phyloP scores from a whole-genome alignment of 495 filamentous ascomycete species.

The Haplographium delicatum region DNA sequence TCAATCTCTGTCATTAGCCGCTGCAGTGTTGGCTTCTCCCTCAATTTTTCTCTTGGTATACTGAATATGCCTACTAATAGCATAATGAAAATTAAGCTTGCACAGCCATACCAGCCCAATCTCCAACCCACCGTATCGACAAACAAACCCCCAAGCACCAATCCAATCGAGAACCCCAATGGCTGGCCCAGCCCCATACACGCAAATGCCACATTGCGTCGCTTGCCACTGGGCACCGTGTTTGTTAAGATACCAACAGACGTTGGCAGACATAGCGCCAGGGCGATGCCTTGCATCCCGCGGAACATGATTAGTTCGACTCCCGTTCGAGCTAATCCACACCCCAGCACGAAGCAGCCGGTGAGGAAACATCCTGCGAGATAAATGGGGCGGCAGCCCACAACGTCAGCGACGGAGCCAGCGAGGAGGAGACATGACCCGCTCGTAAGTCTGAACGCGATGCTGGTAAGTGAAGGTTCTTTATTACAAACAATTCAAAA shows the following conservation, averaged over 20 bases:
- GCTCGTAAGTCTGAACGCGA: conserved; percentile 33
- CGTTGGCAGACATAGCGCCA: conserved; percentile 46
- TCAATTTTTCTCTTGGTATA: conserved; percentile 27
- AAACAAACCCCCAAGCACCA: conserved; percentile 50
- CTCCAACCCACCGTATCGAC: conserved; percentile 40
- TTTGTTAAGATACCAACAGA: conserved; percentile 44
- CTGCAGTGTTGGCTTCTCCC: not conserved
- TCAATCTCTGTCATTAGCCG: conserved; percentile 35
- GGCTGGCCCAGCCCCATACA: conserved; percentile 43
- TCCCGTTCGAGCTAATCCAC: conserved; percentile 39
- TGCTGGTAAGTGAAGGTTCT: no score
- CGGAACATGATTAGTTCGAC: conserved; percentile 48
- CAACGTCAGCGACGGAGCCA: conserved; percentile 46
- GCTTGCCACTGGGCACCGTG: conserved; percentile 36
- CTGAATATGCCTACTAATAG: conserved; percentile 22
- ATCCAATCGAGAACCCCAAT: conserved; percentile 46
- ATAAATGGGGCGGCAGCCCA: conserved; percentile 40
- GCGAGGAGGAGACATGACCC: conserved; percentile 45
- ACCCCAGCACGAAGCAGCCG: conserved; percentile 39
- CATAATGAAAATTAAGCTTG: conserved; percentile 17
- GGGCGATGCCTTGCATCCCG: conserved; percentile 42
- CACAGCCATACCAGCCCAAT: conserved; percentile 41
- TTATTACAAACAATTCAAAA: no score
- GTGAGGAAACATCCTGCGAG: conserved; percentile 41
- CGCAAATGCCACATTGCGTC: conserved; percentile 48